Conservation (phyloP, 2,329 filamentous ascomycete species). For the Colletotrichum karsti region DNA sequence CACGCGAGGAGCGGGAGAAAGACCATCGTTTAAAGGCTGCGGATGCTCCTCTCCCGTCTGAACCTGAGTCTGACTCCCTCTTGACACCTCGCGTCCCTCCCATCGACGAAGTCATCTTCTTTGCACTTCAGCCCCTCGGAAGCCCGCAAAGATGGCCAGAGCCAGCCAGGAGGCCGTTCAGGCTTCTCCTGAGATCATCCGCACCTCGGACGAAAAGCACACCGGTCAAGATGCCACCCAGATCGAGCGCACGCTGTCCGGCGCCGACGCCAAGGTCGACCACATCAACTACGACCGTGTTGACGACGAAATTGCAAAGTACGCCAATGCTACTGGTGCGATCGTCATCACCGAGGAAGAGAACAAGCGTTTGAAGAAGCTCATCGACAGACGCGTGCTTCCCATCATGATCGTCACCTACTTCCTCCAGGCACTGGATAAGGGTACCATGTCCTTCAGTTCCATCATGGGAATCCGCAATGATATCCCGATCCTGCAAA, state of each 20-base stretch:
- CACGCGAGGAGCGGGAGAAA: not conserved
- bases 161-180: conserved; percentile 7
- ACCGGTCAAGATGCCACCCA: conserved; percentile 25
- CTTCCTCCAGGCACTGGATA: conserved; percentile 47
- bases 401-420: conserved; percentile 62
- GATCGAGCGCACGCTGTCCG: conserved; percentile 33
- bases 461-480: conserved; percentile 36
- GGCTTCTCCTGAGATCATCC: not conserved
- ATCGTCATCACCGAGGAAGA: conserved; percentile 57
- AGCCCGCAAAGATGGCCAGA: conserved; percentile 1
- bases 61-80: not conserved
- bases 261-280: conserved; percentile 14
- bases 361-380: conserved; percentile 58
- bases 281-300: conserved; percentile 43
- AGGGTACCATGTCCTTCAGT: conserved; percentile 36
- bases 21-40: not conserved
- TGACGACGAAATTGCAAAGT: conserved; percentile 76
- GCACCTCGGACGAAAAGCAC: conserved; percentile 2
- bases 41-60: not conserved
- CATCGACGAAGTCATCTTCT: not conserved
- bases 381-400: conserved; percentile 56
- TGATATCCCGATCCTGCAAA: conserved; percentile 19
- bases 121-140: not conserved
- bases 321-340: conserved; percentile 57
- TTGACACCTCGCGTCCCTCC: not conserved